Conservation (phyloP, 176 grass and related monocot species). For the Hsuehochloa calcarea region DNA sequence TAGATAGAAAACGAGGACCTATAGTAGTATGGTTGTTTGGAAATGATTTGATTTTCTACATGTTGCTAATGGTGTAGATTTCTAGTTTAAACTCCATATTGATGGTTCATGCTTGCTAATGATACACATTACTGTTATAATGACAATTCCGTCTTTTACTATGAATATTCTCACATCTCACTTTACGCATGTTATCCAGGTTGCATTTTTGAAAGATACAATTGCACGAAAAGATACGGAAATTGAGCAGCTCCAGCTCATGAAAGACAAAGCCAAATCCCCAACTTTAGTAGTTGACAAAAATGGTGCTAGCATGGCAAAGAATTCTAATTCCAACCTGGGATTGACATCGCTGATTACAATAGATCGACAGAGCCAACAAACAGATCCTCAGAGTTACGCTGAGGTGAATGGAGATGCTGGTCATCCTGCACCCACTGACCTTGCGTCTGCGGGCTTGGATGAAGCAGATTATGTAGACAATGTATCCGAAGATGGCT, state of each 20-base stretch:
- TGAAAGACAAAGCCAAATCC: slow-evolving; percentile 55
- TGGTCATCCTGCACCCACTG: slow-evolving; percentile 25
- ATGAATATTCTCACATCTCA: not conserved
- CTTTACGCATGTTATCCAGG: slow-evolving; percentile 50
- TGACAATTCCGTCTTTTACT: not conserved
- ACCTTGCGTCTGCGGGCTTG: slow-evolving; percentile 19
- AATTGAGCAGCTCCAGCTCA: slow-evolving; percentile 79
- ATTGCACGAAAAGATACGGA: slow-evolving; percentile 82
- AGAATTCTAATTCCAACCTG: slow-evolving; percentile 39
- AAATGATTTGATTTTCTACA: not conserved
- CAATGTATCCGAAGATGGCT: slow-evolving; percentile 62
- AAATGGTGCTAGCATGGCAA: slow-evolving; percentile 36
- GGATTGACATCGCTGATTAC: slow-evolving; percentile 19
- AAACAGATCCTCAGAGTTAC: slow-evolving; percentile 53
- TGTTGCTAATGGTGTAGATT: not conserved
- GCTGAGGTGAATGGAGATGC: slow-evolving; percentile 43
- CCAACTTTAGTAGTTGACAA: slow-evolving; percentile 24
- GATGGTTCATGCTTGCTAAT: not conserved
- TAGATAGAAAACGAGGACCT: not conserved
- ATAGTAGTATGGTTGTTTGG: not conserved
- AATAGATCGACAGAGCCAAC: slow-evolving; percentile 27
- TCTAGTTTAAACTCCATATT: not conserved
- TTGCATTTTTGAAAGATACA: slow-evolving; percentile 79
- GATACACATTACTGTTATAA: not conserved
- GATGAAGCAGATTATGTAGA: slow-evolving; percentile 68